Evolutionary conservation across 1,284 basidiomycete genomes (phyloP).

Genomic region (Cryptococcus maquisensis): DNA sequence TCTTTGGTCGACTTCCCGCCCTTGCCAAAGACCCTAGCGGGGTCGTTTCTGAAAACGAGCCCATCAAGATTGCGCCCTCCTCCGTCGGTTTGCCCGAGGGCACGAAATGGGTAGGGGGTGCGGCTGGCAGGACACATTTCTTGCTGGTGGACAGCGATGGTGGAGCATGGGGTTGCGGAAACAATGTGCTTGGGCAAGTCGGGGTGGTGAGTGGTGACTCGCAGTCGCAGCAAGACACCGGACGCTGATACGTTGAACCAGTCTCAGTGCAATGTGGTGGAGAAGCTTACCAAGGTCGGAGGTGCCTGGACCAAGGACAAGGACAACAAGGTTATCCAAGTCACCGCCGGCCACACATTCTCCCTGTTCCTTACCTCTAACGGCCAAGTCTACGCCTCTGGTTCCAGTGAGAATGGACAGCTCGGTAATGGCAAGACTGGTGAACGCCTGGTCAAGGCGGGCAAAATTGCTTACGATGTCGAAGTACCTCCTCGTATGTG

Average conservation of each 20-base stretch:
- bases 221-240: not conserved
- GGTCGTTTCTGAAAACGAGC: conserved; percentile 64
- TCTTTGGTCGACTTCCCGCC: conserved; percentile 76
- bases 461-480: conserved; percentile 77
- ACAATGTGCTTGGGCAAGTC: conserved; percentile 73
- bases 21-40: conserved; percentile 54
- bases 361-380: conserved; percentile 72
- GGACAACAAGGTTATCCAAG: conserved; percentile 48
- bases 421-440: conserved; percentile 86
- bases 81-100: conserved; percentile 60
- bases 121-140: conserved; percentile 75
- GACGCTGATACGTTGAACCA: conserved; percentile 5
- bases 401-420: conserved; percentile 88
- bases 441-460: conserved; percentile 77
- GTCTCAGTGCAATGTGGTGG: conserved; percentile 18
- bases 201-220: conserved; percentile 30
- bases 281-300: conserved; percentile 25
- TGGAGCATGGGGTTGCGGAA: conserved; percentile 75
- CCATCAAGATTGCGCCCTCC: conserved; percentile 58
- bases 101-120: conserved; percentile 71
- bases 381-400: conserved; percentile 84
- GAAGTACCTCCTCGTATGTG: conserved; percentile 65
- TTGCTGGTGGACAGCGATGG: conserved; percentile 78
- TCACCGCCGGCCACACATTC: conserved; percentile 76
- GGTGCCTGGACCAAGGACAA: conserved; percentile 38